Base-by-base conservation (phyloP, 2,329 filamentous ascomycete genomes). In the Coleophoma crateriformis region DNA sequence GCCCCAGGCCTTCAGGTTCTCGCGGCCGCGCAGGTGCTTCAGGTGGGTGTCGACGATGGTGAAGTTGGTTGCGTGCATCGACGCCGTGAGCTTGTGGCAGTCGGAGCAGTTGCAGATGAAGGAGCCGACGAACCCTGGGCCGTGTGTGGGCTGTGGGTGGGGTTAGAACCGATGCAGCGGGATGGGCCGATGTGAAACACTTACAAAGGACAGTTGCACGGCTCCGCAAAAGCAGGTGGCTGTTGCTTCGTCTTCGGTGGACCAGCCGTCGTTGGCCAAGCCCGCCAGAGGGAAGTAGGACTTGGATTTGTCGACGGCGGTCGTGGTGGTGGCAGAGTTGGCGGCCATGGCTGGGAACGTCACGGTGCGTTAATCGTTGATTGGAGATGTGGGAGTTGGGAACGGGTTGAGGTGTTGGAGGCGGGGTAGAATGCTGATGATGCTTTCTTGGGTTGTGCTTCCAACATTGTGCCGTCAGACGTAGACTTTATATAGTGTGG, bases 21-120 rank as follows among this genome's bases (percentile, higher is more conserved):
- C 73, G 4, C 66, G 63, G 8, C 81, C 80, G 12, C 79, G 76
- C 0, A 77, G 10, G 55, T 80, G 73, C 43, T 61, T 70, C 0
- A 82, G 55, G 50, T 73, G 50, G 0, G 61, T 58, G 59, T 79
- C 69, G 11, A 59, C 53, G 38, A 82, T 63, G 50, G 70, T 70
- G 59, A 84, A 81, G 65, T 80, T 82, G 47, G 77, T 75, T 2
- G 78, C 75, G 64, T 81, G 82, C 75, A 82, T 81, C 0, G 79
- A 81, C 0, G 79, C 78, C 0, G 78, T 83, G 52, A 85, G 70
- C 57, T 85, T 85, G 58, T 70, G 78, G 64, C 79, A 84, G 64
- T 85, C 80, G 33, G 66, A 61, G 62, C 81, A 85, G 67, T 84
- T 71, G 66, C 80, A 85, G 56, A 83, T 57, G 58, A 83, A 82